Evolutionary conservation across 768 basidiomycete genomes (phyloP).

Genomic region (Panus rudis): DNA sequence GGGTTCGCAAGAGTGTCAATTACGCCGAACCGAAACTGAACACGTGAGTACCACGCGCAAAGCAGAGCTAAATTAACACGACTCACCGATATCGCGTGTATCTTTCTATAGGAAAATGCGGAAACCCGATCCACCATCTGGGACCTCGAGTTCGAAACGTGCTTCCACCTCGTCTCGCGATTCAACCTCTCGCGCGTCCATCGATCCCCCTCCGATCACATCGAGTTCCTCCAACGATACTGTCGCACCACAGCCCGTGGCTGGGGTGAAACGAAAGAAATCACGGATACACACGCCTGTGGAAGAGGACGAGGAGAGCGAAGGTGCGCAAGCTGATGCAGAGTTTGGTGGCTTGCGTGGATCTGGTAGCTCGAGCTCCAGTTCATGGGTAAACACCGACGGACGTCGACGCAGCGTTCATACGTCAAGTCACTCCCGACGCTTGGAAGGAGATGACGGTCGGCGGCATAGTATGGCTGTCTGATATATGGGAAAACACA

Average conservation of each 20-base stretch:
- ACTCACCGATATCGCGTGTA: slow-evolving; percentile 5
- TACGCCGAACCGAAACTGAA: slow-evolving; percentile 86
- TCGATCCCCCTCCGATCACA: slow-evolving; percentile 4
- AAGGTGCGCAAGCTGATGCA: slow-evolving; percentile 65
- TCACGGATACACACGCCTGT: slow-evolving; percentile 41
- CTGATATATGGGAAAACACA: no score
- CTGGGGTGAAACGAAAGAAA: slow-evolving; percentile 43
- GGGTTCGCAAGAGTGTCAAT: slow-evolving; percentile 73
- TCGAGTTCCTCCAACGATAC: slow-evolving; percentile 14
- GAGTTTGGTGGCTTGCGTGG: slow-evolving; percentile 38
- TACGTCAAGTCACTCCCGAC: slow-evolving; percentile 18
- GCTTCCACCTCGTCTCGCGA: slow-evolving; percentile 10
- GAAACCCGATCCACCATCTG: slow-evolving; percentile 57
- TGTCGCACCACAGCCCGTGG: slow-evolving; percentile 11
- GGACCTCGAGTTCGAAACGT: slow-evolving; percentile 22
- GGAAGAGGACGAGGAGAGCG: slow-evolving; percentile 54
- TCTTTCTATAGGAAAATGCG: slow-evolving; percentile 68
- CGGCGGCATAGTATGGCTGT: slow-evolving; percentile 65
- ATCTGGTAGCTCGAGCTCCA: slow-evolving; percentile 11
- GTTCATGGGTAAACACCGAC: slow-evolving; percentile 49
- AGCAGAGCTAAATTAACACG: no score
- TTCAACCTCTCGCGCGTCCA: slow-evolving; percentile 4
- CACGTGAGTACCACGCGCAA: slow-evolving; percentile 47
- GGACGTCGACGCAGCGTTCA: slow-evolving; percentile 42
- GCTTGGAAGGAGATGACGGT: slow-evolving; percentile 40